These are phyloP conservation scores for Pilobolus umbonatus DNA, from an alignment of 192 early-diverging fungal genomes.

Conservation along the genomic window DNA sequence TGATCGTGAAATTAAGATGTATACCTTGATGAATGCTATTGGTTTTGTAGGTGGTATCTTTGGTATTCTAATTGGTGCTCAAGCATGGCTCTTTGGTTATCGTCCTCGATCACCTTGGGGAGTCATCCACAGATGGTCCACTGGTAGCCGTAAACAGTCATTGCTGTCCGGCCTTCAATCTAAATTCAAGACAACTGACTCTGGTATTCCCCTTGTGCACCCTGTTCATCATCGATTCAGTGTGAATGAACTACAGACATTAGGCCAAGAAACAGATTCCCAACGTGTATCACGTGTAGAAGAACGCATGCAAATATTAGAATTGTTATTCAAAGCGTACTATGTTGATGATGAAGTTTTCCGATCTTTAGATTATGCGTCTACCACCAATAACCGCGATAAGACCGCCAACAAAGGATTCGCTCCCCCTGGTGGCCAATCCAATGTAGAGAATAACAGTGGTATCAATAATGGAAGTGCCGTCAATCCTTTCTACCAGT, in stretches of 20 bases:
- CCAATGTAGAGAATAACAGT: not conserved
- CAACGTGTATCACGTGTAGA: constrained; percentile 25
- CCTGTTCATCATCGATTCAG: constrained; percentile 28
- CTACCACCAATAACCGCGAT: not conserved
- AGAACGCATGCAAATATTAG: constrained; percentile 26
- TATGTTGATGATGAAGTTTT: constrained; percentile 33
- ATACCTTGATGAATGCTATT: constrained; percentile 29
- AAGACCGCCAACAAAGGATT: not conserved
- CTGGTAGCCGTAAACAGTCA: constrained; percentile 32
- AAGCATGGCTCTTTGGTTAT: constrained; percentile 33
- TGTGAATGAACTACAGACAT: constrained; percentile 7
- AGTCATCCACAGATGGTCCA: constrained; percentile 34
- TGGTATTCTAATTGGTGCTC: constrained; percentile 28
- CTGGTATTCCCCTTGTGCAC: constrained; percentile 27
- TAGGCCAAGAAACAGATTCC: constrained; percentile 19
- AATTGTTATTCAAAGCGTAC: constrained; percentile 27
- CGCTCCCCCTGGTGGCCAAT: not conserved
- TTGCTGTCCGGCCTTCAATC: constrained; percentile 19
- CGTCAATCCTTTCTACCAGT: not conserved
- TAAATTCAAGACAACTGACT: constrained; percentile 25
- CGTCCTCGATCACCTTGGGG: constrained; percentile 35
- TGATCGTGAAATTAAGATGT: constrained; percentile 32
- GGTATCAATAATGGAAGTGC: not conserved
- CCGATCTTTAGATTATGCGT: constrained; percentile 20
- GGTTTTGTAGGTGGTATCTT: constrained; percentile 36